Evolutionary conservation across 2,329 filamentous ascomycete species (phyloP), one percentile per base, ranked within the genome.

Genomic region (Aspergillus calidoustus): DNA sequence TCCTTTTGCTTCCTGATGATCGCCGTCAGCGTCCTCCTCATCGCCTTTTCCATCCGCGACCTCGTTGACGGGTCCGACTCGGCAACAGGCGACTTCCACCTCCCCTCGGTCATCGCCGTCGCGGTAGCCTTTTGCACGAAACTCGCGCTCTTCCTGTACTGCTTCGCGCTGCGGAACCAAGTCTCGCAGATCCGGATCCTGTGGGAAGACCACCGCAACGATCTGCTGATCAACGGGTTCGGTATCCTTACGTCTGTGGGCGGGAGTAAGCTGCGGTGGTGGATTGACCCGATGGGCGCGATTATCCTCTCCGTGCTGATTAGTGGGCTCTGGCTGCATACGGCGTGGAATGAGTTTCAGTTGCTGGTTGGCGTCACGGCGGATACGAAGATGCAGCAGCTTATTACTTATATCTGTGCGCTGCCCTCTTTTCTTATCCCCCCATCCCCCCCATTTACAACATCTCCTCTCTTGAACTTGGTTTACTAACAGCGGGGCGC

Each of bases 1-100:
- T 88, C 90, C 62, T 99, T 99, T 78, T 97, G 93, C 79, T 96
- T 96, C 77, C 83, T 99, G 69, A 98, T 99, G 95, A 93, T 89
- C 22, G 83, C 92, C 9, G 94, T 98, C 7, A 97, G 93, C 0
- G 83, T 96, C 67, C 92, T 98, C 72, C 87, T 99, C 59, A 95
- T 99, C 70, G 92, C 94, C 23, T 92, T 97, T 75, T 93, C 93
- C 0, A 83, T 87, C 30, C 86, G 88, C 59, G 89, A 96, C 60
- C 82, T 98, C 2, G 82, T 81, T 1, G 77, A 77, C 4, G 79
- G 78, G 31, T 78, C 79, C 22, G 68, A 71, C 1, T 78, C 81
- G 0, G 79, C 82, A 1, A 85, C 83, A 15, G 90, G 90, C 68
- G 71, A 73, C 2, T 96, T 97, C 78, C 87, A 93, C 72, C 80